A percentile compares a stretch with the other conserved stretches of the same genome.
These are phyloP conservation scores for Malus fusca DNA, from an alignment of 306 rosid genomes.

Conservation along the genomic window DNA sequence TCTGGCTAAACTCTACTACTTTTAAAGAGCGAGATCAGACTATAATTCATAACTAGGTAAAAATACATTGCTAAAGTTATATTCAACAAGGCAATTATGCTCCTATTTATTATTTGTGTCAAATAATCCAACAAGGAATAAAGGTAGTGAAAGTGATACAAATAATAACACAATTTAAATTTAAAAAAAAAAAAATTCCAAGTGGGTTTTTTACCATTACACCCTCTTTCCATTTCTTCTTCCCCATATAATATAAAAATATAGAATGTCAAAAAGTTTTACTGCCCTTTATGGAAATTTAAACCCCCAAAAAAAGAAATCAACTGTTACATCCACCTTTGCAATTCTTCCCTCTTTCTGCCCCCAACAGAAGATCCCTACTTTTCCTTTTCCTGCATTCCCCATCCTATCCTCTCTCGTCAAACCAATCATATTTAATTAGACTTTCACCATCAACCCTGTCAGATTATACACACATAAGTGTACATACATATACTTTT, in stretches of 20 bases:
- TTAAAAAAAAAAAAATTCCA: not conserved
- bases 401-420: conserved; percentile 29
- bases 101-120: not conserved
- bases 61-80: no score
- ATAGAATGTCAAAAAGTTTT: conserved; percentile 38
- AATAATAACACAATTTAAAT: conserved; percentile 14
- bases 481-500: conserved; percentile 36
- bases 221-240: conserved; percentile 22
- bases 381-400: not conserved
- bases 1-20: no score
- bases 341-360: not conserved
- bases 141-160: not conserved
- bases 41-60: no score
- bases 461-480: conserved; percentile 59
- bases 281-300: conserved; percentile 28
- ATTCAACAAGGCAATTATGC: no score
- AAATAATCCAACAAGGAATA: not conserved
- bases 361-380: not conserved
- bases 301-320: conserved; percentile 24
- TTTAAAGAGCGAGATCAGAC: no score
- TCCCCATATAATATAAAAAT: conserved; percentile 10
- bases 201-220: conserved; percentile 17
- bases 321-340: conserved; percentile 11
- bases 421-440: conserved; percentile 56
- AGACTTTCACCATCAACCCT: conserved; percentile 39